A percentile compares a stretch with the other conserved stretches of the same genome.
phyloP scores from a whole-genome alignment of 768 basidiomycete species.

The Russula sp. region DNA sequence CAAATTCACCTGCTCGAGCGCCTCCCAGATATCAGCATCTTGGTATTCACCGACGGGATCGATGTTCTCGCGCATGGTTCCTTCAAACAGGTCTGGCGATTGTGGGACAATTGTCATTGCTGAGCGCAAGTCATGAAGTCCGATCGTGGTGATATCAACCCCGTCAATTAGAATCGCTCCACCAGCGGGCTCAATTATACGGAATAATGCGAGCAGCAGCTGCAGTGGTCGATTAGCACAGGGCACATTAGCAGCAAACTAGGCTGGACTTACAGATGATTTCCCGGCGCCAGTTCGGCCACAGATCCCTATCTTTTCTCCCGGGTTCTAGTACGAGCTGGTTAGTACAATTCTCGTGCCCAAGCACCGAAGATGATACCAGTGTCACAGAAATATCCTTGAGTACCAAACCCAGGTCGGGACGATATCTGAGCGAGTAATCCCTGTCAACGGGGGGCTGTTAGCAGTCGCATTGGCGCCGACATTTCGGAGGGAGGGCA shows the following conservation, averaged over 20 bases:
- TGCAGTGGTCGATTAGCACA: constrained; percentile 25
- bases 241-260: neutral
- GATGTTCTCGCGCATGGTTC: constrained; percentile 78
- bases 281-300: constrained; percentile 80
- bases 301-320: constrained; percentile 87
- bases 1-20: constrained; percentile 54
- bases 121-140: constrained; percentile 69
- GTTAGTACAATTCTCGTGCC: neutral
- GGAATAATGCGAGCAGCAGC: constrained; percentile 67
- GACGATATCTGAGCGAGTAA: constrained; percentile 75
- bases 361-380: constrained; percentile 34
- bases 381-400: constrained; percentile 66
- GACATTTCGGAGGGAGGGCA: constrained; percentile 31
- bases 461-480: neutral
- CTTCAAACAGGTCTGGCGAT: constrained; percentile 46
- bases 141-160: constrained; percentile 70
- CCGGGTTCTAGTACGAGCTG: constrained; percentile 44
- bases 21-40: constrained; percentile 84
- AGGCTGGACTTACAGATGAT: constrained; percentile 48
- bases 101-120: constrained; percentile 57
- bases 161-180: constrained; percentile 70
- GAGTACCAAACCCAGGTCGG: constrained; percentile 75
- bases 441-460: constrained; percentile 34
- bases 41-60: constrained; percentile 73
- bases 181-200: constrained; percentile 63